These are phyloP conservation scores for Penicillium sp. DNA, from an alignment of 2,329 filamentous ascomycete genomes.

Conservation along the genomic window DNA sequence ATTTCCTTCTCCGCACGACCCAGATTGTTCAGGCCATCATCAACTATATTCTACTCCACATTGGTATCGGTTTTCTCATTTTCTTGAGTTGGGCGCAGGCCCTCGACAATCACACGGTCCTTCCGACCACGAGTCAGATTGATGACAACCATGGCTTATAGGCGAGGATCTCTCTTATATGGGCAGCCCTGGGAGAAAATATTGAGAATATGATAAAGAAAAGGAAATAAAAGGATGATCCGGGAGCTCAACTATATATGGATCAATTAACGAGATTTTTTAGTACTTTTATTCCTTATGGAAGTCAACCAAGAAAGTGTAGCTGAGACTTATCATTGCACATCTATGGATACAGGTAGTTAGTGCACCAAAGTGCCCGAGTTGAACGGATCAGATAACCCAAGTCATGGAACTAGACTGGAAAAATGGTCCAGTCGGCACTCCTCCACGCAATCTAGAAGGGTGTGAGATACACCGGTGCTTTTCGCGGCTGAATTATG, in stretches of 20 bases:
- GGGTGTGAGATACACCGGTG: too few species aligned
- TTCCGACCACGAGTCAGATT: constrained; percentile 3
- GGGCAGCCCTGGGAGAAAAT: not conserved
- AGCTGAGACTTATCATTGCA: not conserved
- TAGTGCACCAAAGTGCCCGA: not conserved
- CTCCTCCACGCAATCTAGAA: too few species aligned
- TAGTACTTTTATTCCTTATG: not conserved
- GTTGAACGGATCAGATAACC: not conserved
- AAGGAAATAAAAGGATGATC: not conserved
- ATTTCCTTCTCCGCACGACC: constrained; percentile 14
- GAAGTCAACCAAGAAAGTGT: not conserved
- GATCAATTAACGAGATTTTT: not conserved
- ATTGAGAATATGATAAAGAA: not conserved
- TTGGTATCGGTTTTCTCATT: constrained; percentile 2
- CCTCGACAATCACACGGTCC: not conserved
- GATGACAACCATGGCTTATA: constrained; percentile 5
- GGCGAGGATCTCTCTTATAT: not conserved
- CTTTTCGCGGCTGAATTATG: too few species aligned
- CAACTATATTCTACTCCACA: not conserved
- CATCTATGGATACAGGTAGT: too few species aligned
- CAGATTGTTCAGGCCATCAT: not conserved
- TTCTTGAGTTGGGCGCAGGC: constrained; percentile 2
- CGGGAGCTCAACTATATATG: not conserved
- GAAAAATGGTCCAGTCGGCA: too few species aligned
- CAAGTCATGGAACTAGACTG: too few species aligned